Evolutionary conservation across 805 yeast genomes (phyloP), one percentile per base, ranked within the genome.

Genomic region (Wickerhamiella vanderwaltii): DNA sequence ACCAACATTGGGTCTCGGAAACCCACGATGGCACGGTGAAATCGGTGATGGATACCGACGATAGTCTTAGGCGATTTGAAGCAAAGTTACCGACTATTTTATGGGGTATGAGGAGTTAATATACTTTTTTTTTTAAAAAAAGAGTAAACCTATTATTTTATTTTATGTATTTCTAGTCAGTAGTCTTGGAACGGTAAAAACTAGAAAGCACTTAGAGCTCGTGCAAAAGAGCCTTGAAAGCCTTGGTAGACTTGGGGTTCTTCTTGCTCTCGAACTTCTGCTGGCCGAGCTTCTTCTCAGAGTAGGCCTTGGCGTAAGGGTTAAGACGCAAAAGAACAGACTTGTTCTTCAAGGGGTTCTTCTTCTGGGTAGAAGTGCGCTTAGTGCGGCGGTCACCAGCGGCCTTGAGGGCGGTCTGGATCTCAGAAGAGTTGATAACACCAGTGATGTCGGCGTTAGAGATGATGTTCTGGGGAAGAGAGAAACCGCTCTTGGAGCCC

Each of bases 281-380:
- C 57, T 87, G 77, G 63, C 93, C 95, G 58, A 79, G 72, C 72
- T 84, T 84, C 75, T 85, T 78, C 68, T 81, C 86, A 61, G 94
- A 64, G 73, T 78, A 88, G 60, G 88, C 94, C 81, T 84, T 85
- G 62, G 98, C 97, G 79, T 91, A 91, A 58, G 99, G 99, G 95
- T 91, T 91, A 70, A 91, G 81, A 77, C 96, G 85, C 69, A 86
- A 79, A 67, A 86, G 72, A 63, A 87, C 88, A 75, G 85, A 94
- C 79, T 85, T 87, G 96, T 91, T 91, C 91, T 85, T 88, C 68
- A 86, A 80, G 71, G 95, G 94, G 87, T 84, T 88, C 88, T 86
- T 87, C 95, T 91, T 91, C 71, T 79, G 78, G 67, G 84, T 94
- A 77, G 82, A 85, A 56, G 85, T 67, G 70, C 94, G 82, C 87